Evolutionary conservation across 1,284 basidiomycete genomes (phyloP).

Genomic region (Amylostereum areolatum): DNA sequence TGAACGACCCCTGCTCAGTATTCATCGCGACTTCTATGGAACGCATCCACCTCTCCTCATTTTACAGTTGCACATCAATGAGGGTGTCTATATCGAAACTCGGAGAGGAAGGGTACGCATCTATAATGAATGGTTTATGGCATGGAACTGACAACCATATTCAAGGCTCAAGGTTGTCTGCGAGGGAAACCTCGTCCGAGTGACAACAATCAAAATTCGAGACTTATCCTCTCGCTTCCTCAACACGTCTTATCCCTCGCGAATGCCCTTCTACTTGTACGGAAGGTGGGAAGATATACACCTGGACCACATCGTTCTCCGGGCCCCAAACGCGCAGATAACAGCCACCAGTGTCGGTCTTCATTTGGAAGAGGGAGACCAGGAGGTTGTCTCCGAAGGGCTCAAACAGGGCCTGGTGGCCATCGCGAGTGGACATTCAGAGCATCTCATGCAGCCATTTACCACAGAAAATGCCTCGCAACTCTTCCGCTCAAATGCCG

Average conservation of each 20-base stretch:
- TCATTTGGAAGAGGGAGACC: slow-evolving; percentile 13
- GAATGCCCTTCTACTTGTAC: slow-evolving; percentile 38
- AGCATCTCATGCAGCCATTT: slow-evolving; percentile 28
- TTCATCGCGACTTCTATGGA: slow-evolving; percentile 14
- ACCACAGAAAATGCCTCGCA: background rate
- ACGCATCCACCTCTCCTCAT: slow-evolving; percentile 10
- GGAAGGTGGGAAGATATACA: slow-evolving; percentile 26
- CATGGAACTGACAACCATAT: too few species aligned
- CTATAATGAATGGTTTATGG: too few species aligned
- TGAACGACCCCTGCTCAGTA: slow-evolving; percentile 9
- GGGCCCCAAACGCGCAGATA: slow-evolving; percentile 34
- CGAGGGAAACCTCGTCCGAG: slow-evolving; percentile 18
- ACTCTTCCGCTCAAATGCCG: slow-evolving; percentile 10
- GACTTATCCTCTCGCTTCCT: slow-evolving; percentile 18
- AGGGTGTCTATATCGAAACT: slow-evolving; percentile 8
- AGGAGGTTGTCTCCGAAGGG: slow-evolving; percentile 7
- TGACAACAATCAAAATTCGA: slow-evolving; percentile 27
- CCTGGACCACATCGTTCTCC: slow-evolving; percentile 34
- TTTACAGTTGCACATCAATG: slow-evolving; percentile 4
- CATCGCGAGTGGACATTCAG: slow-evolving; percentile 16
- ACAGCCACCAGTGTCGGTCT: slow-evolving; percentile 22
- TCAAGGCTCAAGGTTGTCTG: too few species aligned
- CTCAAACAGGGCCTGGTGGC: slow-evolving; percentile 19
- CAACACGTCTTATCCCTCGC: slow-evolving; percentile 23
- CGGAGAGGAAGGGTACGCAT: slow-evolving; percentile 7